A percentile compares a stretch with the other conserved stretches of the same genome.
Conservation (phyloP, 1,284 basidiomycete genomes). For the Austroboletus sp. region DNA sequence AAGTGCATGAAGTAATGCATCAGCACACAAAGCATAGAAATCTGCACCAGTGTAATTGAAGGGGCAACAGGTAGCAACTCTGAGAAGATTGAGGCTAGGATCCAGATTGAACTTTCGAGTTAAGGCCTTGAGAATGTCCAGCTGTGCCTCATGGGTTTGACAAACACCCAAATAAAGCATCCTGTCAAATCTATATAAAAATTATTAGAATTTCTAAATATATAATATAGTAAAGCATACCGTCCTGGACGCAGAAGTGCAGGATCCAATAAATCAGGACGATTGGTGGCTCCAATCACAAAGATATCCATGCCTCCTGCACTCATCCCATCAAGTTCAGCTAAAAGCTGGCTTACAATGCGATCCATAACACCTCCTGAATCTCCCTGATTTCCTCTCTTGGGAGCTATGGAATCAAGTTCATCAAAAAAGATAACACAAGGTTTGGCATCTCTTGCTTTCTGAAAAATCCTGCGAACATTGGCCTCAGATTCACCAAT, state of each 20-base stretch:
- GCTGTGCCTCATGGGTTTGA: conserved; percentile 80
- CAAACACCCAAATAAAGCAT: conserved; percentile 96
- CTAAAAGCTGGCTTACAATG: conserved; percentile 92
- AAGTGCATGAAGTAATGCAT: conserved; percentile 95
- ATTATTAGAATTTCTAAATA: neutral
- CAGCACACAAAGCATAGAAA: conserved; percentile 95
- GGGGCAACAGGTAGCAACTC: conserved; percentile 72
- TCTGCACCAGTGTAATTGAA: conserved; percentile 97
- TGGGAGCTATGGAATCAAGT: conserved; percentile 92
- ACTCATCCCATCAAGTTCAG: conserved; percentile 90
- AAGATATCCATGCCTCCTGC: conserved; percentile 70
- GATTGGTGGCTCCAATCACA: conserved; percentile 96
- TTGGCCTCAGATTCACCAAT: conserved; percentile 98
- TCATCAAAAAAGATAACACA: conserved; percentile 98
- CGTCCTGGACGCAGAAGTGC: conserved; percentile 89
- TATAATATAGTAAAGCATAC: conserved; percentile 34
- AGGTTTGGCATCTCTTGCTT: conserved; percentile 82
- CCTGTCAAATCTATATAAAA: conserved; percentile 75
- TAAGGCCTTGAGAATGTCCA: conserved; percentile 83
- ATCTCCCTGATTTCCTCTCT: conserved; percentile 90
- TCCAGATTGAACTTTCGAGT: conserved; percentile 89
- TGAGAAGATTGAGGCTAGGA: conserved; percentile 57
- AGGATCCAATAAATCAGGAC: conserved; percentile 91
- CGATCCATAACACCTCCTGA: conserved; percentile 97
- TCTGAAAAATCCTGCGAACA: conserved; percentile 86